Conservation (phyloP, 2,329 filamentous ascomycete species). For the Trichoderma citrinoviride region DNA sequence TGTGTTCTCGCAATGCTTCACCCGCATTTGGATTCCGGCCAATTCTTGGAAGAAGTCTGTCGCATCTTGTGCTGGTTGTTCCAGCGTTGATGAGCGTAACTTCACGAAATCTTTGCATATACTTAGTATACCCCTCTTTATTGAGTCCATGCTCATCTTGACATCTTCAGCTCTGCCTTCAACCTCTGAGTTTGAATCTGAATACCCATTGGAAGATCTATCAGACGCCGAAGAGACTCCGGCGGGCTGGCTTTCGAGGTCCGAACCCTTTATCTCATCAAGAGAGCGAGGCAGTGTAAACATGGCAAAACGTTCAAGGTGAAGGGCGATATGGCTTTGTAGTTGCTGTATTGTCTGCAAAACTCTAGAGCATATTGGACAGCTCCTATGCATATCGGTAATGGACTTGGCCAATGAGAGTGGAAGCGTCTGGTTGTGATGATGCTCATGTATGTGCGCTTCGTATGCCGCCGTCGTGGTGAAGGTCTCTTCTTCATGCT, state of each 20-base stretch:
- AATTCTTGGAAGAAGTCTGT: neutral
- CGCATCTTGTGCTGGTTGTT: neutral
- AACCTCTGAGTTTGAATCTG: neutral
- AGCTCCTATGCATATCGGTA: neutral
- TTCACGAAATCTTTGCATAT: neutral
- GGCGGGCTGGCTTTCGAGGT: neutral
- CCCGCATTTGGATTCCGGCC: neutral
- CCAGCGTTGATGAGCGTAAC: neutral
- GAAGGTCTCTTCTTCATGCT: neutral
- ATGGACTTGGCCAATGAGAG: neutral
- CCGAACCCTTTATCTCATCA: neutral
- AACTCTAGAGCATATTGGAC: neutral
- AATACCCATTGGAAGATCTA: neutral
- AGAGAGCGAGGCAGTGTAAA: neutral
- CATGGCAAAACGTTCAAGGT: constrained; percentile 8
- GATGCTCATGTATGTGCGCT: neutral
- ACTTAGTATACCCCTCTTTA: neutral
- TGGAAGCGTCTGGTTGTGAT: neutral
- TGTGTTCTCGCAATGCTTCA: neutral
- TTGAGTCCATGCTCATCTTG: neutral
- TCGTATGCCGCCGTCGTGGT: neutral
- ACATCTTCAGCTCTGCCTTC: neutral
- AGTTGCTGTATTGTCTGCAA: neutral
- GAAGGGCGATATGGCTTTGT: constrained; percentile 9
- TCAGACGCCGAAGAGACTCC: neutral